Conservation (phyloP, 345 rosid genomes). For the Eucalyptus curtisii region DNA sequence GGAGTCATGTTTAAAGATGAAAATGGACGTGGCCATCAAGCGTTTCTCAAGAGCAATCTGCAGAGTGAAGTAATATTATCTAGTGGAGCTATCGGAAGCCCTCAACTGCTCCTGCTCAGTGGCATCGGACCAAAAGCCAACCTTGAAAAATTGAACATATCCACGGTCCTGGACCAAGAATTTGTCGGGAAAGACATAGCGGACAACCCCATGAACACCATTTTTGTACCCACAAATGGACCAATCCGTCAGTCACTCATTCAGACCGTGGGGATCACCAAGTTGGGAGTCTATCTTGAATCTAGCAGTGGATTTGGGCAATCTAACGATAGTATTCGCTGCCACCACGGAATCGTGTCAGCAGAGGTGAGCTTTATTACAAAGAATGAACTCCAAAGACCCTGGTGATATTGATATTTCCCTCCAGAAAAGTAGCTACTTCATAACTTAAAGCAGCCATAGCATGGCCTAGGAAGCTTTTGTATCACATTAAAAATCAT, state of each 20-base stretch:
- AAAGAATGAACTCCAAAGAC: not conserved
- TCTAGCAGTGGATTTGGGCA: slow-evolving; percentile 91
- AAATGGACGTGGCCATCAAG: slow-evolving; percentile 62
- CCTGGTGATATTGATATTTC: not conserved
- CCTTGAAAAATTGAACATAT: slow-evolving; percentile 50
- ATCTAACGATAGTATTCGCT: slow-evolving; percentile 54
- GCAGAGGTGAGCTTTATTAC: slow-evolving; percentile 46
- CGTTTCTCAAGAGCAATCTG: slow-evolving; percentile 26
- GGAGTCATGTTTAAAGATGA: slow-evolving; percentile 88
- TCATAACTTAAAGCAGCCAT: not conserved
- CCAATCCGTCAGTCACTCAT: slow-evolving; percentile 67
- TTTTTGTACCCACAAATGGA: slow-evolving; percentile 60
- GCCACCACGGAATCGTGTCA: slow-evolving; percentile 76
- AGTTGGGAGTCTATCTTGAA: slow-evolving; percentile 83
- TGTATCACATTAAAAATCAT: not conserved
- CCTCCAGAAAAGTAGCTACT: not conserved
- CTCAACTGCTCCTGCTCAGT: slow-evolving; percentile 81
- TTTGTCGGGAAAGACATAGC: slow-evolving; percentile 86
- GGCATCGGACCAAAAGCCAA: slow-evolving; percentile 80
- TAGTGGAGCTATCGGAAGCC: slow-evolving; percentile 83
- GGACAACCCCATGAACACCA: slow-evolving; percentile 89
- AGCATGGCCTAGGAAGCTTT: not conserved
- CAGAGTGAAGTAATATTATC: slow-evolving; percentile 78
- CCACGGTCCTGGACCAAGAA: slow-evolving; percentile 42
- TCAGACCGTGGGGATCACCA: slow-evolving; percentile 89